Percentiles rank a stretch among this genome's conserved stretches.
phyloP scores from a whole-genome alignment of 495 filamentous ascomycete species.

The Aspergillus hancockii region DNA sequence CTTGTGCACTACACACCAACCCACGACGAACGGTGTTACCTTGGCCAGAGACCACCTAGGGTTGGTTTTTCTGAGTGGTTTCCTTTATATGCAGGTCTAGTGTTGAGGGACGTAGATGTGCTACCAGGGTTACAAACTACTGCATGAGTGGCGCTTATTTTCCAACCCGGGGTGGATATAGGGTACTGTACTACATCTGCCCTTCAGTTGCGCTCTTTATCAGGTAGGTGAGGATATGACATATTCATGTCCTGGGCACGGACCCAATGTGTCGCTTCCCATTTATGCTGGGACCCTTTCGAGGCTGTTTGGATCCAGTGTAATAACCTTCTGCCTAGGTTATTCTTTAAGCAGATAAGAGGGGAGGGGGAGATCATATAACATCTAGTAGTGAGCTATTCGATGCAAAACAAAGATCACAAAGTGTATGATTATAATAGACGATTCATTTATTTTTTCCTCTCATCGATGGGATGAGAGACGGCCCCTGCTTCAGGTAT shows the following conservation, averaged over 20 bases:
- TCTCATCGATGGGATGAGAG: neutral
- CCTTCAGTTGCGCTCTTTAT: neutral
- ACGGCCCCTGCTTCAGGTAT: neutral
- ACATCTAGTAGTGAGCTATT: neutral
- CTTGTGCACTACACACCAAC: neutral
- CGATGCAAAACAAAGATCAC: neutral
- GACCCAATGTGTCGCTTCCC: neutral
- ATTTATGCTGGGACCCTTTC: constrained; percentile 5
- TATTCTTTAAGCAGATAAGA: neutral
- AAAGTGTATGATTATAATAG: neutral
- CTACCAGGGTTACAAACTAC: neutral
- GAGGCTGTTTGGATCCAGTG: neutral
- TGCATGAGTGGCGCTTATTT: neutral
- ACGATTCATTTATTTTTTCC: neutral
- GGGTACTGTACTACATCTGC: neutral
- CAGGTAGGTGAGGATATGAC: neutral
- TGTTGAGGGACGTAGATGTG: neutral
- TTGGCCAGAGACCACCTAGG: neutral
- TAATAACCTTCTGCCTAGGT: neutral
- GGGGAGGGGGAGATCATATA: neutral
- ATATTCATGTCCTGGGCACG: neutral
- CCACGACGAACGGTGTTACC: neutral
- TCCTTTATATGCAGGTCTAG: neutral
- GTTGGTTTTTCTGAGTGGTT: neutral
- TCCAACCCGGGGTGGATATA: neutral